Evolutionary conservation across 1,139 yeast species (phyloP).

Genomic region (Nakaseomyces glabratus): DNA sequence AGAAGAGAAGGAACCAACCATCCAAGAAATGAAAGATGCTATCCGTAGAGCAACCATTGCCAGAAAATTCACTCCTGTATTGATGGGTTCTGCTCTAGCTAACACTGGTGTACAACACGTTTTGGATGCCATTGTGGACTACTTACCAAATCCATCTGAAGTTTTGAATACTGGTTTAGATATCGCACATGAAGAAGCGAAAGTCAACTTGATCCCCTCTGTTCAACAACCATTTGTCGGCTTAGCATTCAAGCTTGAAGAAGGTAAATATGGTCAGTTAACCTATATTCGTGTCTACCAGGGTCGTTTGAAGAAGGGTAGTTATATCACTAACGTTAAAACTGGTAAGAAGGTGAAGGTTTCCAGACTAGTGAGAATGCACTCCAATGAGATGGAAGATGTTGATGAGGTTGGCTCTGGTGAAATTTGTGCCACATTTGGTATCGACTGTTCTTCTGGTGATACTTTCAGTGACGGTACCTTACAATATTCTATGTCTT

Average conservation of each 20-base stretch:
- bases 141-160: conserved; percentile 90
- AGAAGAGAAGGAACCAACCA: conserved; percentile 82
- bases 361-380: conserved; percentile 96
- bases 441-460: conserved; percentile 99
- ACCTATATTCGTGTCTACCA: conserved; percentile 96
- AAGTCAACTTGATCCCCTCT: conserved; percentile 69
- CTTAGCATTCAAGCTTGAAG: conserved; percentile 94
- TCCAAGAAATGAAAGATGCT: conserved; percentile 74
- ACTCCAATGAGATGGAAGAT: conserved; percentile 97
- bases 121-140: conserved; percentile 91
- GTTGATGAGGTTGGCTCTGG: conserved; percentile 95
- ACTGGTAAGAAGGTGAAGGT: conserved; percentile 91
- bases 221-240: conserved; percentile 81
- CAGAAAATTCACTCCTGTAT: conserved; percentile 92
- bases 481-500: conserved; percentile 77
- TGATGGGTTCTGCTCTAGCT: conserved; percentile 97
- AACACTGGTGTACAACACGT: conserved; percentile 93
- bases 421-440: conserved; percentile 98
- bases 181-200: conserved; percentile 55
- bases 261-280: conserved; percentile 94
- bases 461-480: conserved; percentile 89
- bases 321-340: conserved; percentile 79
- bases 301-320: conserved; percentile 87
- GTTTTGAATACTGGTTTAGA: conserved; percentile 86
- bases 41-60: conserved; percentile 96